A percentile compares a stretch with the other conserved stretches of the same genome.
Conservation (phyloP, 2,329 filamentous ascomycete genomes). For the Bipolaris gigantea region DNA sequence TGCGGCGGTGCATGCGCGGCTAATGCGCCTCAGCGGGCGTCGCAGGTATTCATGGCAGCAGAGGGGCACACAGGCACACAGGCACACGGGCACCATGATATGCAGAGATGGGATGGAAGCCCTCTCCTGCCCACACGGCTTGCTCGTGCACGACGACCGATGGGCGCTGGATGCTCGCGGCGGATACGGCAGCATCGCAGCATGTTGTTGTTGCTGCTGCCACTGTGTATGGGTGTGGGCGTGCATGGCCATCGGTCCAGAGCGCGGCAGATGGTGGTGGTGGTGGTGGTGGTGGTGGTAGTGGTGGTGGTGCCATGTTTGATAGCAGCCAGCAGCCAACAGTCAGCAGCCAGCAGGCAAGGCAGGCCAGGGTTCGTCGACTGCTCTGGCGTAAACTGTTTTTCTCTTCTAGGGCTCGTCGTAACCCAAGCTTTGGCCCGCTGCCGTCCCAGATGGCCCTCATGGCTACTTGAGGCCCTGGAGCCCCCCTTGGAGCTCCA, state of each 20-base stretch:
- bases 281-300: background rate
- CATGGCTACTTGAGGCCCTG: constrained; percentile 32
- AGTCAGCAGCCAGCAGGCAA: background rate
- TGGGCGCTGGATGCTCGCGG: too few species aligned
- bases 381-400: constrained; percentile 36
- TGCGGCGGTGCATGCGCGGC: background rate
- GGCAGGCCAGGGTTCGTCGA: constrained; percentile 19
- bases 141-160: background rate
- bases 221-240: too few species aligned
- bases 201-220: too few species aligned
- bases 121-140: too few species aligned
- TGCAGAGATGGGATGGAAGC: too few species aligned
- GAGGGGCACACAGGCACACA: background rate
- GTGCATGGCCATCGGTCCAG: too few species aligned
- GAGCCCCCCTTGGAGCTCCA: constrained; percentile 14
- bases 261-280: too few species aligned
- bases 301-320: constrained; percentile 5
- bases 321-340: constrained; percentile 17
- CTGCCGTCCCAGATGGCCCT: constrained; percentile 39
- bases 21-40: constrained; percentile 19
- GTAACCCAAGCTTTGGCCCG: constrained; percentile 40
- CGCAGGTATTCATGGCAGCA: constrained; percentile 21
- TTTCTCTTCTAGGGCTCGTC: constrained; percentile 35
- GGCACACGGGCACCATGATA: background rate
- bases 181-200: too few species aligned